Conservation (phyloP, 176 grass and related monocot species). For the Carex cristatella region DNA sequence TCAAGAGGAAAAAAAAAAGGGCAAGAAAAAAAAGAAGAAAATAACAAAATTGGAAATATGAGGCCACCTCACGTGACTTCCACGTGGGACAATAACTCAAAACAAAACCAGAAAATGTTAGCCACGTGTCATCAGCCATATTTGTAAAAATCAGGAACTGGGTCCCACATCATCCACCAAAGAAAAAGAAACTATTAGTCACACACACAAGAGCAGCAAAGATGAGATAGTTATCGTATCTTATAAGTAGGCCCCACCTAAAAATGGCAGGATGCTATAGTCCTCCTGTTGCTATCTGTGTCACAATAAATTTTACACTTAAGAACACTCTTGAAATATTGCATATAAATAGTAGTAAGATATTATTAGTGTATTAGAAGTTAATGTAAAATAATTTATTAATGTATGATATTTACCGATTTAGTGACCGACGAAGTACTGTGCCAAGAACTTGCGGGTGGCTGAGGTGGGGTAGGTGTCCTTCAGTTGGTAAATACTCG, state of each 20-base stretch:
- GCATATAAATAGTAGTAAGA: no score
- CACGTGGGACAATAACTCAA: neutral
- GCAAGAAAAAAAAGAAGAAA: neutral
- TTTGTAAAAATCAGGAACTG: neutral
- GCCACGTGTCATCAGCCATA: slow-evolving; percentile 25
- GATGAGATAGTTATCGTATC: neutral
- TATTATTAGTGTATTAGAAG: no score
- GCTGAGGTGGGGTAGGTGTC: slow-evolving; percentile 94
- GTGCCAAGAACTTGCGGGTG: slow-evolving; percentile 62
- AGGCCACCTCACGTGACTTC: no score
- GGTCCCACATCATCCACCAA: neutral
- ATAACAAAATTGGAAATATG: neutral
- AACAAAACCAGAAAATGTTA: slow-evolving; percentile 23
- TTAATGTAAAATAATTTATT: no score
- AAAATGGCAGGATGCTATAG: neutral
- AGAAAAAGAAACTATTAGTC: neutral
- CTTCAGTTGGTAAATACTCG: slow-evolving; percentile 69
- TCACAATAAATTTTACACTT: neutral
- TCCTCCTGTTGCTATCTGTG: neutral
- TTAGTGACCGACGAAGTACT: slow-evolving; percentile 68
- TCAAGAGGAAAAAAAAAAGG: neutral
- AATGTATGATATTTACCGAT: slow-evolving; percentile 22
- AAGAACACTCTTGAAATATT: neutral
- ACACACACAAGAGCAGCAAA: neutral
- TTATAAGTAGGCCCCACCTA: neutral